Evolutionary conservation across 2,329 filamentous ascomycete genomes (phyloP).

Genomic region (Colletotrichum tofieldiae): DNA sequence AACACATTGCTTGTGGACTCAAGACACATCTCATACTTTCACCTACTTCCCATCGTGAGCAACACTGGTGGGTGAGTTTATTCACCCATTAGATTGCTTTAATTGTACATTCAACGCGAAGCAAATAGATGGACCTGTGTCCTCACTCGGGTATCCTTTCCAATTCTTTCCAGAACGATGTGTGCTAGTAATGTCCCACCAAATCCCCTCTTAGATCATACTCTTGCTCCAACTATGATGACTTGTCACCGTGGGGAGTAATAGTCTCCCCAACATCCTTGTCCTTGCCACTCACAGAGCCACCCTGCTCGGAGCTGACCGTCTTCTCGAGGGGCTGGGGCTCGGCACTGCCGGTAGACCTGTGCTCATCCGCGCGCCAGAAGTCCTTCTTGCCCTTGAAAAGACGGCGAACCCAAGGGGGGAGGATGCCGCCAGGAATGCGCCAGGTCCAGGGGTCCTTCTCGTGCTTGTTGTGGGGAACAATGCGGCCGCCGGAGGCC

Average conservation of each 20-base stretch:
- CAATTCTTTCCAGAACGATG: neutral
- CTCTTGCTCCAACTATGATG: neutral
- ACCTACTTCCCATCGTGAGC: neutral
- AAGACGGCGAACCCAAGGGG: conserved; percentile 79
- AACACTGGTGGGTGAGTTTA: neutral
- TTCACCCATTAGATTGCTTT: conserved; percentile 14
- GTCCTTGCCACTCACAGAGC: conserved; percentile 36
- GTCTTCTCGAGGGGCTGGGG: conserved; percentile 45
- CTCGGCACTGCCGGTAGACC: conserved; percentile 42
- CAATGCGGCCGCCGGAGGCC: conserved; percentile 77
- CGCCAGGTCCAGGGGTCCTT: conserved; percentile 88
- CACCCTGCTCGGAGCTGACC: conserved; percentile 41
- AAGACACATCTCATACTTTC: neutral
- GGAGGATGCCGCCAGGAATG: conserved; percentile 81
- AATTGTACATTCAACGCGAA: conserved; percentile 13
- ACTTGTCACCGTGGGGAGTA: conserved; percentile 24
- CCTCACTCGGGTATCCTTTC: conserved; percentile 14
- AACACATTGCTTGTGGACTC: no score
- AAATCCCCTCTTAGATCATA: neutral
- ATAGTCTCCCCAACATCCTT: conserved; percentile 40
- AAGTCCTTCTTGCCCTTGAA: conserved; percentile 80
- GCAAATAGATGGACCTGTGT: conserved; percentile 1
- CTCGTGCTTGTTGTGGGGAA: conserved; percentile 81
- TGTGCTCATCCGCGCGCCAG: conserved; percentile 67
- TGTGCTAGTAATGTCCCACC: neutral